Evolutionary conservation across 2,329 filamentous ascomycete species (phyloP).

Genomic region (Phialophora chinensis): DNA sequence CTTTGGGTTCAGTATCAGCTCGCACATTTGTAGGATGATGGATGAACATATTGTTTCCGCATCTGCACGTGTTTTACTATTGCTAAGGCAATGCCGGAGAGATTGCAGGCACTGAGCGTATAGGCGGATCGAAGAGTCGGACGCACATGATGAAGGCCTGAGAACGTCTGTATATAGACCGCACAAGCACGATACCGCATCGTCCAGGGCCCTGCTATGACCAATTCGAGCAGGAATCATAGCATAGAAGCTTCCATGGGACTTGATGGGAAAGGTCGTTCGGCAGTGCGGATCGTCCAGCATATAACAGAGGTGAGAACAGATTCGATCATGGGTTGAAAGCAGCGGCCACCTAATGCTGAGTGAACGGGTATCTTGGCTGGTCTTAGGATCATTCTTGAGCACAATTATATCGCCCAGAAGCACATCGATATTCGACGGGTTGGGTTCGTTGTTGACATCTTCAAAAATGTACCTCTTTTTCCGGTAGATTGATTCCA

Average conservation of each 20-base stretch:
- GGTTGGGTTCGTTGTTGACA: neutral
- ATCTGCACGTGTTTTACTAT: conserved; percentile 8
- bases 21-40: conserved; percentile 33
- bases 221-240: conserved; percentile 16
- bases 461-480: conserved; percentile 26
- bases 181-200: conserved; percentile 21
- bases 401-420: neutral
- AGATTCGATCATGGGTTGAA: conserved; percentile 6
- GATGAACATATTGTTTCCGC: conserved; percentile 33
- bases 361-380: neutral
- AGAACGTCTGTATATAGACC: conserved; percentile 14
- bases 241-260: conserved; percentile 17
- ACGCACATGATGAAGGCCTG: neutral
- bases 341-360: conserved; percentile 6
- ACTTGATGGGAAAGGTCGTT: conserved; percentile 14
- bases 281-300: conserved; percentile 11
- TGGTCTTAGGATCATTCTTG: neutral
- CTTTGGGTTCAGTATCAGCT: conserved; percentile 28
- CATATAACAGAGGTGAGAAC: conserved; percentile 11
- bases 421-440: neutral
- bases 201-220: conserved; percentile 11
- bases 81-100: conserved; percentile 10
- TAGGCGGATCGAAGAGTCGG: conserved; percentile 8
- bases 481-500: conserved; percentile 13
- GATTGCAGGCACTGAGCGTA: conserved; percentile 16